Evolutionary conservation across 129 eudicot species (phyloP).

Genomic region (Silybum marianum): DNA sequence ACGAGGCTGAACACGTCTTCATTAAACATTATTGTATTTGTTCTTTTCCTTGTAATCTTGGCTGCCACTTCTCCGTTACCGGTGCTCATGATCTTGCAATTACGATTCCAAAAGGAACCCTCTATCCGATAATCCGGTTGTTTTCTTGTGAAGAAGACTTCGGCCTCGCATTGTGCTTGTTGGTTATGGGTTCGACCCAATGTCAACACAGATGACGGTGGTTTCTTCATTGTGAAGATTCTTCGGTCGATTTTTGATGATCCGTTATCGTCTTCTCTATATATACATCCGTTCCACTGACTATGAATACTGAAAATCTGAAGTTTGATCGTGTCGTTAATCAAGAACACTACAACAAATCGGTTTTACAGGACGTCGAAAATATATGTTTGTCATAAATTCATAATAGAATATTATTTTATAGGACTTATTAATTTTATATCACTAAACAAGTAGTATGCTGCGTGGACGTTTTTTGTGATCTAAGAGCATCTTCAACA

Average conservation of each 20-base stretch:
- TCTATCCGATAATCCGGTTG: slow-evolving; percentile 19
- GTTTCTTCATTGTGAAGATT: slow-evolving; percentile 34
- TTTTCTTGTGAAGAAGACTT: slow-evolving; percentile 16
- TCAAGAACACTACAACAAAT: background rate
- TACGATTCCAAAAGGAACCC: slow-evolving; percentile 33
- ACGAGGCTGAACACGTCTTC: slow-evolving; percentile 30
- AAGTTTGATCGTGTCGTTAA: background rate
- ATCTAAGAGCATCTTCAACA: no score
- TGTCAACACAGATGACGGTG: slow-evolving; percentile 1
- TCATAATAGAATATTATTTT: no score
- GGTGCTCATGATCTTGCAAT: slow-evolving; percentile 24
- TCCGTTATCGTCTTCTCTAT: slow-evolving; percentile 1
- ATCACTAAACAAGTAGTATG: no score
- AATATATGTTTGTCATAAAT: no score
- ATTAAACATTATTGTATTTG: slow-evolving; percentile 3
- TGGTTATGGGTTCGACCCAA: background rate
- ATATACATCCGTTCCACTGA: slow-evolving; percentile 34
- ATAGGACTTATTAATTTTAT: no score
- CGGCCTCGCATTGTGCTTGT: slow-evolving; percentile 19
- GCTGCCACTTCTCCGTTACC: slow-evolving; percentile 21
- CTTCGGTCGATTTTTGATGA: background rate
- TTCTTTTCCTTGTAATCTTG: slow-evolving; percentile 27
- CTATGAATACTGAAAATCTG: slow-evolving; percentile 22
- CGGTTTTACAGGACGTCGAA: background rate
- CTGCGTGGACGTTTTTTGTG: no score